Conservation (phyloP, 768 basidiomycete species). For the Coprinopsis cinerea region DNA sequence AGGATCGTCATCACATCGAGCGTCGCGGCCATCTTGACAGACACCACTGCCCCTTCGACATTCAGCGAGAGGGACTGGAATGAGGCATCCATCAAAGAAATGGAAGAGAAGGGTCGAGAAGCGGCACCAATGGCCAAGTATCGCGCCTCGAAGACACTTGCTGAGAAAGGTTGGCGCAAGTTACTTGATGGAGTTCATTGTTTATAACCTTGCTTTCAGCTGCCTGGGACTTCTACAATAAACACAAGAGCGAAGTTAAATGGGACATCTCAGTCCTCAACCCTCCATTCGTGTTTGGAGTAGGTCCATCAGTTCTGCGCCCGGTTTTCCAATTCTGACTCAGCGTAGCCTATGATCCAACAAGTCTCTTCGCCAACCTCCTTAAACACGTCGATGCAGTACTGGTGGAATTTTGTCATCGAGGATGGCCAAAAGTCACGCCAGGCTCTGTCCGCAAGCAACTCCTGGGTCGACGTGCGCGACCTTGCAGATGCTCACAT, state of each 20-base stretch:
- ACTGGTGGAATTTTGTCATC: slow-evolving; percentile 24
- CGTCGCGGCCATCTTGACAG: slow-evolving; percentile 37
- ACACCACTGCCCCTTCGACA: slow-evolving; percentile 20
- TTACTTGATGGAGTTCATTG: neutral
- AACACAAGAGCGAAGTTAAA: slow-evolving; percentile 34
- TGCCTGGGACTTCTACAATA: slow-evolving; percentile 36
- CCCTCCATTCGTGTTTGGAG: slow-evolving; percentile 44
- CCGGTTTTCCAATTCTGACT: neutral
- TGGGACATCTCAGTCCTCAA: slow-evolving; percentile 52
- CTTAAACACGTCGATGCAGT: slow-evolving; percentile 34
- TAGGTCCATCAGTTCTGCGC: slow-evolving; percentile 11
- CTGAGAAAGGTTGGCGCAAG: slow-evolving; percentile 45
- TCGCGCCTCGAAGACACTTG: slow-evolving; percentile 55
- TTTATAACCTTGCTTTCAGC: slow-evolving; percentile 21
- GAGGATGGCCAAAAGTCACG: slow-evolving; percentile 15
- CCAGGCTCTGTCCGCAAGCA: slow-evolving; percentile 15
- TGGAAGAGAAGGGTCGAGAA: slow-evolving; percentile 43
- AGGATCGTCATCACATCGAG: slow-evolving; percentile 70
- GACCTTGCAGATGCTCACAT: slow-evolving; percentile 55
- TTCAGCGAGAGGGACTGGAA: slow-evolving; percentile 62
- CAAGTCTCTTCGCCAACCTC: slow-evolving; percentile 26
- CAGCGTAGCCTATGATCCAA: slow-evolving; percentile 36
- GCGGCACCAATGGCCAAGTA: slow-evolving; percentile 42
- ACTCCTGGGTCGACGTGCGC: slow-evolving; percentile 45
- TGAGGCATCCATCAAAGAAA: slow-evolving; percentile 34